Evolutionary conservation across 495 filamentous ascomycete genomes (phyloP), one percentile per base, ranked within the genome.

Genomic region (Zalerion maritima): DNA sequence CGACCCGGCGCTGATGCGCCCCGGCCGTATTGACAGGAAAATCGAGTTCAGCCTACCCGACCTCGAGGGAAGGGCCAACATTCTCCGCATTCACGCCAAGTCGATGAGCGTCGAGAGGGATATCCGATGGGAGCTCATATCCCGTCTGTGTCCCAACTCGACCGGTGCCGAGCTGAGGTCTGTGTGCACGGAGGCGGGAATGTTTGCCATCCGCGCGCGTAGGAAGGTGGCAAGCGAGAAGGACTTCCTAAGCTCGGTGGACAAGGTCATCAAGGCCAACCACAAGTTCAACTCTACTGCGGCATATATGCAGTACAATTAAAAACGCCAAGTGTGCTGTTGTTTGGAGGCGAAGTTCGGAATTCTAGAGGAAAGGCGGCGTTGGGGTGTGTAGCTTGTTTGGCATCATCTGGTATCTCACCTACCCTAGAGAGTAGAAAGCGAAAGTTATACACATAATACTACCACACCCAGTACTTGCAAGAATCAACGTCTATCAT

Each of bases 241-340:
- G 72, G 89, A 97, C 64, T 97, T 97, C 60, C 66, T 97, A 52
- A 78, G 79, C 12, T 85, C 87, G 10, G 89, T 97, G 35, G 89
- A 97, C 62, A 97, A 97, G 73, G 89, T 97, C 31, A 97, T 97
- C 60, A 94, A 94, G 73, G 85, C 84, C 36, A 94, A 94, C 55
- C 62, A 94, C 52, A 97, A 97, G 69, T 97, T 97, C 67, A 96
- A 94, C 69, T 92, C 83, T 32, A 97, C 89, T 31, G 89, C 91
- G 14, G 85, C 84, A 32, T 97, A 97, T 62, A 91, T 91, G 74
- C 89, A 96, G 56, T 97, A 97, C 69, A 97, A 97, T 57, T 97
- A 85, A 38, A 20, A n/a, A n/a, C n/a, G n/a, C n/a, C n/a, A n/a
- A n/a, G n/a, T n/a, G n/a, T n/a, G n/a, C n/a, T n/a, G n/a, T n/a